These are phyloP conservation scores for Schrenkiella parvula DNA, from an alignment of 345 rosid genomes.

Conservation along the genomic window DNA sequence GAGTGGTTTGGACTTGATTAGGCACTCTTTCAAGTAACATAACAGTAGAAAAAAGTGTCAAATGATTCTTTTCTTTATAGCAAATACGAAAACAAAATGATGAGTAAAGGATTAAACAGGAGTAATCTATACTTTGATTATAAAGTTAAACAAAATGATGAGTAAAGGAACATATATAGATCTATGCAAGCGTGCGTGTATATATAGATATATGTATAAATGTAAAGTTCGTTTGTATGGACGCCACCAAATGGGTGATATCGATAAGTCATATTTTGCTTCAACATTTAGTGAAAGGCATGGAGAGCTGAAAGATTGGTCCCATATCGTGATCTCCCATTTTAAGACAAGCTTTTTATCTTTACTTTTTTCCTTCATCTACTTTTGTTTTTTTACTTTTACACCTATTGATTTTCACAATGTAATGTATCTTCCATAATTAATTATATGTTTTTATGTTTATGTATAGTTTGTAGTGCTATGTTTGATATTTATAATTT, in stretches of 20 bases:
- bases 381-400: slow-evolving; percentile 1
- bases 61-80: neutral
- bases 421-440: neutral
- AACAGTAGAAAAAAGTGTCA: neutral
- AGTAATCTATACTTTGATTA: neutral
- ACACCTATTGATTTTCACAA: neutral
- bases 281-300: slow-evolving; percentile 26
- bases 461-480: too few relatives aligned
- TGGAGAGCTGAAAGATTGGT: slow-evolving; percentile 23
- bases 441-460: too few relatives aligned
- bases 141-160: neutral
- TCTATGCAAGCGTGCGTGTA: slow-evolving; percentile 11
- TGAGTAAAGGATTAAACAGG: neutral
- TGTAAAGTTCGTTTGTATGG: slow-evolving; percentile 9
- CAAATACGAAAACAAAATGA: neutral
- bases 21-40: neutral
- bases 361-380: neutral
- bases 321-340: slow-evolving; percentile 14
- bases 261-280: slow-evolving; percentile 27
- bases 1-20: neutral
- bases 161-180: neutral
- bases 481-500: too few relatives aligned
- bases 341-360: slow-evolving; percentile 21
- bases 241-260: slow-evolving; percentile 21
- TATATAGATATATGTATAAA: neutral